phyloP scores from a whole-genome alignment of 176 grass and related monocot genomes.

The Triticum monococcum region DNA sequence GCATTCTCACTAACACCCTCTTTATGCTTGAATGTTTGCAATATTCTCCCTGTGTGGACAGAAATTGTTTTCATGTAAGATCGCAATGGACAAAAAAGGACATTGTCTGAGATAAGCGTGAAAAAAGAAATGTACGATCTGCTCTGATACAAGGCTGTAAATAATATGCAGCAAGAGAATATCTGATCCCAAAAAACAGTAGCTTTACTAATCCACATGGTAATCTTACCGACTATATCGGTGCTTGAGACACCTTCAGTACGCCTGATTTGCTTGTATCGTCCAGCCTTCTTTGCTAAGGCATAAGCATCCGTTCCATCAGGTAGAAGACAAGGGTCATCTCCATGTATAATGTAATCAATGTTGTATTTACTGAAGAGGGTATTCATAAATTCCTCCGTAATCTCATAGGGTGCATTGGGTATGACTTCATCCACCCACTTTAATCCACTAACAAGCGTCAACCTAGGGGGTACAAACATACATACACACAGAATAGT shows the following conservation, averaged over 20 bases:
- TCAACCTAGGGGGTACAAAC: conserved; percentile 52
- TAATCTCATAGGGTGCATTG: conserved; percentile 83
- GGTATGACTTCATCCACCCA: conserved; percentile 92
- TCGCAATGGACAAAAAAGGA: background rate
- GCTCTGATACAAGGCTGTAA: background rate
- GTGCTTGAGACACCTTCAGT: conserved; percentile 94
- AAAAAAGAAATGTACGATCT: background rate
- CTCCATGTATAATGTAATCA: conserved; percentile 90
- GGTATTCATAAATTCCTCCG: conserved; percentile 86
- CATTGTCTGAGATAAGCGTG: background rate
- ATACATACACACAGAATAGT: background rate
- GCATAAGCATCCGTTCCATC: conserved; percentile 91
- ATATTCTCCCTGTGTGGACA: conserved; percentile 72
- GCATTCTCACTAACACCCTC: conserved; percentile 34
- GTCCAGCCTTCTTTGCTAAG: conserved; percentile 74
- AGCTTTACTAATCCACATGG: conserved; percentile 6
- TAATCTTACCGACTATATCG: conserved; percentile 76
- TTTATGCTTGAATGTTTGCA: conserved; percentile 60
- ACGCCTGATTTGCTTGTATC: conserved; percentile 95
- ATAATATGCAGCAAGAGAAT: background rate
- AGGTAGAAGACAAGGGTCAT: conserved; percentile 88
- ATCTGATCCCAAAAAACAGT: background rate
- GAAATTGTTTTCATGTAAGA: conserved; percentile 13
- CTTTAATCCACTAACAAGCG: conserved; percentile 83
- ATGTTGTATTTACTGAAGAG: conserved; percentile 90